Percentiles rank a stretch among this genome's conserved stretches.
Evolutionary conservation across 2,329 filamentous ascomycete genomes (phyloP).

Genomic region (Tolypocladium inflatum): DNA sequence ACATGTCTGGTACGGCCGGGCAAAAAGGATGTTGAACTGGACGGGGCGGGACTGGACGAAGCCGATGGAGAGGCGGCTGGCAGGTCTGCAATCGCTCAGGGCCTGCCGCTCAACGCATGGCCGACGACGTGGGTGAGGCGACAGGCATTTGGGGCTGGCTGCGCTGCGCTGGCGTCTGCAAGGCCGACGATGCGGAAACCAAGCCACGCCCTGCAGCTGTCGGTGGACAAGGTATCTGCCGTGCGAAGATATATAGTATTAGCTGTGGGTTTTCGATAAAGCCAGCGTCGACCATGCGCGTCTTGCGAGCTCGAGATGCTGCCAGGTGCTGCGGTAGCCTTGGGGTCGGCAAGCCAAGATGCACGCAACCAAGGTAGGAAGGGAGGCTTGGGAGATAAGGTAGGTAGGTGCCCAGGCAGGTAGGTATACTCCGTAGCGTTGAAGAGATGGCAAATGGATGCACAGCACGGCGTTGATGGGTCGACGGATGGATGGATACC

Average conservation of each 20-base stretch:
- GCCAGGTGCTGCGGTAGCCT: neutral
- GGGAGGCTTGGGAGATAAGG: too few relatives aligned
- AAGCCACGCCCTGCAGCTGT: neutral
- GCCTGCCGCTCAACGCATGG: constrained; percentile 33
- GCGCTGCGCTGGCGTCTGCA: constrained; percentile 11
- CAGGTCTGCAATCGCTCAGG: constrained; percentile 25
- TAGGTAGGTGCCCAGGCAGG: neutral
- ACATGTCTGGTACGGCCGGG: constrained; percentile 26
- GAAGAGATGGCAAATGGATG: neutral
- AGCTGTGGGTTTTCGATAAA: neutral
- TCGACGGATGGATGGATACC: neutral
- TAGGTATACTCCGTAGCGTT: neutral
- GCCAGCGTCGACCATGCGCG: neutral
- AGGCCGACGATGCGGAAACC: neutral
- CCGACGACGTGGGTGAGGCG: constrained; percentile 20
- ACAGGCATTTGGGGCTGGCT: constrained; percentile 29
- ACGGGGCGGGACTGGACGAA: neutral
- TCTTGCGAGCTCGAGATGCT: neutral
- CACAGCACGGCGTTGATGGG: neutral
- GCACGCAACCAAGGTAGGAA: too few relatives aligned
- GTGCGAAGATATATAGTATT: neutral
- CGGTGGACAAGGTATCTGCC: neutral
- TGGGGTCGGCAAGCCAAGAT: too few relatives aligned
- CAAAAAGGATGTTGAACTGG: neutral
- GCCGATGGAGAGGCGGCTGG: constrained; percentile 15